These are phyloP conservation scores for Erysimum cheiranthoides DNA, from an alignment of 345 rosid species.

Conservation along the genomic window DNA sequence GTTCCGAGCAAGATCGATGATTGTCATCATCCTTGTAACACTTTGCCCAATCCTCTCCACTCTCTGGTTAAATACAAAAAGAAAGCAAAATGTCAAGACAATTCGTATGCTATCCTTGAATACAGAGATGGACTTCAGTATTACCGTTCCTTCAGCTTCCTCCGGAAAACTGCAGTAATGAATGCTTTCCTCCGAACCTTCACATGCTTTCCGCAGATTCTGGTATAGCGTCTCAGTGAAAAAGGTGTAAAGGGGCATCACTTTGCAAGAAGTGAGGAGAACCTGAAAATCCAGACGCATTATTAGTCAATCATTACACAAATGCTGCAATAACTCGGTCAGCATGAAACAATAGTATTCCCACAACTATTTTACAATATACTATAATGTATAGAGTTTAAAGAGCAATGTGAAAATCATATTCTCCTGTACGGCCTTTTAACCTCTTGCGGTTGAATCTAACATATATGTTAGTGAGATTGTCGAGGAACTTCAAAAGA, in stretches of 20 bases:
- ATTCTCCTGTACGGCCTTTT: constrained; percentile 89
- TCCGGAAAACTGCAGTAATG: constrained; percentile 83
- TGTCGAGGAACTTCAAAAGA: constrained; percentile 88
- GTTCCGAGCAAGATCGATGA: constrained; percentile 92
- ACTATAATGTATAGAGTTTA: constrained; percentile 83
- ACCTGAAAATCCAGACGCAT: constrained; percentile 62
- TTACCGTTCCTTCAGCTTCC: constrained; percentile 74
- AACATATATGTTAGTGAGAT: constrained; percentile 93
- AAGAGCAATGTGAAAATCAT: constrained; percentile 81
- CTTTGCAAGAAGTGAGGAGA: constrained; percentile 89
- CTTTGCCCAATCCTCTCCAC: constrained; percentile 86
- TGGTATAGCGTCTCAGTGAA: constrained; percentile 89
- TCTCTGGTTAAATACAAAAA: constrained; percentile 57
- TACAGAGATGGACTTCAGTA: constrained; percentile 17
- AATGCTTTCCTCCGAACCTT: constrained; percentile 81
- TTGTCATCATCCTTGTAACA: constrained; percentile 85
- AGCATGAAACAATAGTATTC: constrained; percentile 27
- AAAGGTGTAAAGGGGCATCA: constrained; percentile 97
- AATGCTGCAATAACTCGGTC: background rate
- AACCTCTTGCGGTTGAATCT: constrained; percentile 95
- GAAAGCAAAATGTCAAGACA: background rate
- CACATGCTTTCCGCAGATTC: constrained; percentile 76
- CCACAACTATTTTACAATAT: constrained; percentile 17
- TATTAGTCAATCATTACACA: constrained; percentile 13
- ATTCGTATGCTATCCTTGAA: background rate